Percentiles rank a stretch among this genome's conserved stretches.
Evolutionary conservation across 768 basidiomycete species (phyloP).

Genomic region (Hemileccinum impolitum): DNA sequence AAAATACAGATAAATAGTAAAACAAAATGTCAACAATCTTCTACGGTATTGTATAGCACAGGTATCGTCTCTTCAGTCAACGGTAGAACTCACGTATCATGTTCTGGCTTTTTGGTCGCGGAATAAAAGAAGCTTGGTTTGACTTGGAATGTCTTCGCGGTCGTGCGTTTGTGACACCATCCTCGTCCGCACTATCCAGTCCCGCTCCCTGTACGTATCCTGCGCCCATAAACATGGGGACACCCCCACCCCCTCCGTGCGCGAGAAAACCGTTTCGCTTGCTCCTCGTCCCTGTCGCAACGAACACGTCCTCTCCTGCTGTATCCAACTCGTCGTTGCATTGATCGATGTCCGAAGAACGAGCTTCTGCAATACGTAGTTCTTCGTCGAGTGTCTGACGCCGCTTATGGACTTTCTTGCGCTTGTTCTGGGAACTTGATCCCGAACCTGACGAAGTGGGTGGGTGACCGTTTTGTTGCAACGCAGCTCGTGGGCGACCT

Average conservation of each 20-base stretch:
- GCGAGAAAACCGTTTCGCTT: constrained; percentile 62
- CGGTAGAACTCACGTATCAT: constrained; percentile 3
- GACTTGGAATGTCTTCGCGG: constrained; percentile 9
- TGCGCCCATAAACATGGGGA: constrained; percentile 66
- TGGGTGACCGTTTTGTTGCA: background rate
- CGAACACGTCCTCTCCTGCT: constrained; percentile 46
- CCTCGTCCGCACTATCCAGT: constrained; percentile 23
- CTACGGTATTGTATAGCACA: background rate
- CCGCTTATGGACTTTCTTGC: constrained; percentile 25
- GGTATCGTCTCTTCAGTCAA: constrained; percentile 7
- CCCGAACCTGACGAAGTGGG: constrained; percentile 8
- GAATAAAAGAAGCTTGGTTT: constrained; percentile 22
- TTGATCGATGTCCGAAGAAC: constrained; percentile 29
- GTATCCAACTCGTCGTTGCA: constrained; percentile 36
- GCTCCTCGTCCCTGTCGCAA: constrained; percentile 53
- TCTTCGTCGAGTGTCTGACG: constrained; percentile 69
- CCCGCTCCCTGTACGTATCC: constrained; percentile 62
- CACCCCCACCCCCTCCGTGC: constrained; percentile 71
- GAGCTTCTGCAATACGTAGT: constrained; percentile 44
- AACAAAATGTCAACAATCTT: background rate
- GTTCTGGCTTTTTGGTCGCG: constrained; percentile 20
- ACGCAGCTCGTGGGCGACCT: constrained; percentile 13
- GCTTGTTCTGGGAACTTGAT: constrained; percentile 15
- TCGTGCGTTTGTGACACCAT: background rate
- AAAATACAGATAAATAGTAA: constrained; percentile 27